A percentile compares a stretch with the other conserved stretches of the same genome.
These are phyloP conservation scores for Candida quercuum DNA, from an alignment of 805 yeast species.

Conservation along the genomic window DNA sequence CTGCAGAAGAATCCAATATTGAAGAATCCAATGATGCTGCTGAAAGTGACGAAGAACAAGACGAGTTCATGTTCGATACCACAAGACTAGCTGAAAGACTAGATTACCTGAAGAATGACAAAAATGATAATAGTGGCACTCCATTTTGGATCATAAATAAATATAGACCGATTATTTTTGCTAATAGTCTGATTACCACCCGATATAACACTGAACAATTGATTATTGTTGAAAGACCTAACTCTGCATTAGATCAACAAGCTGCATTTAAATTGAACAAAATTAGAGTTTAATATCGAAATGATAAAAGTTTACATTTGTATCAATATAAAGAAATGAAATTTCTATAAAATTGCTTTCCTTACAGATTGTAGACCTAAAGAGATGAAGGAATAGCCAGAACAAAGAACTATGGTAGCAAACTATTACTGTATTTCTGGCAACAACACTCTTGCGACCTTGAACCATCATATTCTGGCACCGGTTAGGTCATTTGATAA, in stretches of 20 bases:
- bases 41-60: slow-evolving; percentile 19
- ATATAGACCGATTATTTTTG: slow-evolving; percentile 67
- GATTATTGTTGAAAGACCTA: slow-evolving; percentile 73
- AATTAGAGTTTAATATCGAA: slow-evolving; percentile 34
- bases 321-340: neutral
- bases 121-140: slow-evolving; percentile 26
- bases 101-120: slow-evolving; percentile 15
- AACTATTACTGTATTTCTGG: slow-evolving; percentile 24
- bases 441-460: slow-evolving; percentile 52
- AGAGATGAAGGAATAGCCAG: too few relatives aligned
- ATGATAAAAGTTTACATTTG: neutral
- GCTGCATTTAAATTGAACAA: slow-evolving; percentile 65
- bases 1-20: slow-evolving; percentile 25
- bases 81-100: slow-evolving; percentile 6
- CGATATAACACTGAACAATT: slow-evolving; percentile 37
- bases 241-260: slow-evolving; percentile 46
- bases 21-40: slow-evolving; percentile 27
- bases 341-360: neutral
- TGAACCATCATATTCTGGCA: slow-evolving; percentile 64
- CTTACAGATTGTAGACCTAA: too few relatives aligned
- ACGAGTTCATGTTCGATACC: slow-evolving; percentile 10
- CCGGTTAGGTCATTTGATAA: slow-evolving; percentile 37
- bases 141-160: slow-evolving; percentile 74
- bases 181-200: slow-evolving; percentile 43
- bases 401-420: too few relatives aligned